Conservation (phyloP, 2,329 filamentous ascomycete species). For the Coniosporium tulheliwenetii region DNA sequence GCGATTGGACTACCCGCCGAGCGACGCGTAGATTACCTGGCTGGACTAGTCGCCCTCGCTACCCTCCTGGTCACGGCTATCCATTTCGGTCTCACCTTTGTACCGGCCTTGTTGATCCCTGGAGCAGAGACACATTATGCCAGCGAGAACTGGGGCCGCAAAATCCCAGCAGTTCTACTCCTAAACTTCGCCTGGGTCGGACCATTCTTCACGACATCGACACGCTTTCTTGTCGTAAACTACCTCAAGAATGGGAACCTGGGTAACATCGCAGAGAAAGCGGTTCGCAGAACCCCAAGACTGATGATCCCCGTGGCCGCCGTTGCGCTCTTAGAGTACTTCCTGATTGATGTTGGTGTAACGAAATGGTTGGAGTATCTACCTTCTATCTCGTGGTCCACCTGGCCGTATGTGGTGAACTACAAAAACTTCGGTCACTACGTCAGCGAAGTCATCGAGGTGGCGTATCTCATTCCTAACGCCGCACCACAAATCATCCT, state of each 20-base stretch:
- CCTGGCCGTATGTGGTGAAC: conserved; percentile 28
- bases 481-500: conserved; percentile 30
- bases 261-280: conserved; percentile 26
- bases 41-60: conserved; percentile 28
- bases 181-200: conserved; percentile 32
- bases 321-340: conserved; percentile 30
- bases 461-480: conserved; percentile 32
- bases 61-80: conserved; percentile 28
- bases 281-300: conserved; percentile 26
- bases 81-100: conserved; percentile 29
- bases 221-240: conserved; percentile 26
- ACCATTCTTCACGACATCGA: conserved; percentile 32
- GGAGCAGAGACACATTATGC: conserved; percentile 20
- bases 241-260: conserved; percentile 28
- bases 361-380: conserved; percentile 27
- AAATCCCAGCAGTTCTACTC: conserved; percentile 26
- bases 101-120: conserved; percentile 22
- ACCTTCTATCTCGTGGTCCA: conserved; percentile 30
- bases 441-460: conserved; percentile 27
- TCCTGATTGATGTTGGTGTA: conserved; percentile 28
- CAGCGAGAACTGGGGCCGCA: conserved; percentile 24
- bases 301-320: conserved; percentile 29
- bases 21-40: conserved; percentile 28
- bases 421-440: conserved; percentile 26
- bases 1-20: conserved; percentile 2